These are phyloP conservation scores for Scedosporium boydii DNA, from an alignment of 2,329 filamentous ascomycete species.

Conservation along the genomic window DNA sequence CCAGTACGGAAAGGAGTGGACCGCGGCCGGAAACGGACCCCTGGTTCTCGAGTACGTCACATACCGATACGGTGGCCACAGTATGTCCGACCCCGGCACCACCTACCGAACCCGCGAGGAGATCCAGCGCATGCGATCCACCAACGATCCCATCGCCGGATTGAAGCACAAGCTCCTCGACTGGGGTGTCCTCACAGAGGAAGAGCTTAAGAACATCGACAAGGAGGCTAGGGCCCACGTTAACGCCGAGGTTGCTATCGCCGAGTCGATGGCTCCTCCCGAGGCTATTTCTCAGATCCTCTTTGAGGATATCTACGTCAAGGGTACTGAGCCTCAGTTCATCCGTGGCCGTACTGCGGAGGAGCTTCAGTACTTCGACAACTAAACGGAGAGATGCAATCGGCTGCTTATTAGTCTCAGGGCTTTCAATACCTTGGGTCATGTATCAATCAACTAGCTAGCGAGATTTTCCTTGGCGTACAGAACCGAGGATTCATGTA, in stretches of 20 bases:
- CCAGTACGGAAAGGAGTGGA: slow-evolving; percentile 86
- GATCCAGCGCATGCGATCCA: slow-evolving; percentile 98
- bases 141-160: slow-evolving; percentile 95
- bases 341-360: slow-evolving; percentile 80
- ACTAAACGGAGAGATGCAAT: slow-evolving; percentile 13
- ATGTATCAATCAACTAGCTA: not conserved
- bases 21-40: slow-evolving; percentile 74
- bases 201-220: slow-evolving; percentile 92
- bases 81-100: slow-evolving; percentile 98
- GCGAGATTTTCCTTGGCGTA: not conserved
- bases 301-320: slow-evolving; percentile 94
- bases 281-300: slow-evolving; percentile 74
- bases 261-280: slow-evolving; percentile 78
- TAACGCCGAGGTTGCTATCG: slow-evolving; percentile 80
- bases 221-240: slow-evolving; percentile 83
- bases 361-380: slow-evolving; percentile 87
- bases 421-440: not conserved
- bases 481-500: not conserved
- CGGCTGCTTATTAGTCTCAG: not conserved
- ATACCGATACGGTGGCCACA: slow-evolving; percentile 98
- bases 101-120: slow-evolving; percentile 99
- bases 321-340: slow-evolving; percentile 77
- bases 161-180: slow-evolving; percentile 97
- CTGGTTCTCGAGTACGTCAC: slow-evolving; percentile 98
- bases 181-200: slow-evolving; percentile 84